Conservation (phyloP, 352 stramenopile species). For the Aphanomyces invadans region DNA sequence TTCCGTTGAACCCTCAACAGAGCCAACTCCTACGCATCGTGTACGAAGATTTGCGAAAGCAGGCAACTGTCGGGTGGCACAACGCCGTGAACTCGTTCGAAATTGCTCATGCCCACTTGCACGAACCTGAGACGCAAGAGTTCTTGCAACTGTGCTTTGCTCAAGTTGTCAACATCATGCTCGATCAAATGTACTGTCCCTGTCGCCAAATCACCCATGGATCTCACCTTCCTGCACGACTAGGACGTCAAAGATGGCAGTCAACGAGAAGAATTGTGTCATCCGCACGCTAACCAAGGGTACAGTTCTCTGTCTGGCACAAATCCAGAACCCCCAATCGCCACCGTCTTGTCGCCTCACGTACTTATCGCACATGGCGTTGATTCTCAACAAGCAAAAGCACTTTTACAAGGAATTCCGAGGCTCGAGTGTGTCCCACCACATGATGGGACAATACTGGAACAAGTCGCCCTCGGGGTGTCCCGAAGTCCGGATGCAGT, state of each 20-base stretch:
- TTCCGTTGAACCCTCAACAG: conserved; percentile 44
- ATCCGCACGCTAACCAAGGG: conserved; percentile 64
- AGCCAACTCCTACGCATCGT: conserved; percentile 78
- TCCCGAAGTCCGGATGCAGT: conserved; percentile 75
- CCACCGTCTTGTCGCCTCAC: conserved; percentile 44
- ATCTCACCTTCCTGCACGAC: conserved; percentile 22
- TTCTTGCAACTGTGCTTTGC: conserved; percentile 73
- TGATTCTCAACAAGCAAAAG: conserved; percentile 87
- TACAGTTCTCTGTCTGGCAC: conserved; percentile 57
- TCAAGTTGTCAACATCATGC: conserved; percentile 84
- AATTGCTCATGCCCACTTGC: conserved; percentile 54
- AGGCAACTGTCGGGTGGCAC: conserved; percentile 86
- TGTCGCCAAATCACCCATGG: neutral
- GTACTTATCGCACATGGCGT: conserved; percentile 57
- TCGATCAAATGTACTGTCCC: conserved; percentile 77
- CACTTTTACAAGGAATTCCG: conserved; percentile 85
- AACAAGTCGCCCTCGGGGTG: conserved; percentile 70
- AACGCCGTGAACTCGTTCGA: conserved; percentile 83
- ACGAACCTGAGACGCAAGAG: conserved; percentile 58
- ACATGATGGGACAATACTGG: conserved; percentile 86
- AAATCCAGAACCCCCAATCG: conserved; percentile 40
- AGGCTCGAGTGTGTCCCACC: conserved; percentile 41
- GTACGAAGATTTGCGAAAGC: conserved; percentile 74
- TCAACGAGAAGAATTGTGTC: conserved; percentile 80
- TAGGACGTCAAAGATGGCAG: conserved; percentile 81